Evolutionary conservation across 768 basidiomycete genomes (phyloP).

Genomic region (Lactarius evosmus): DNA sequence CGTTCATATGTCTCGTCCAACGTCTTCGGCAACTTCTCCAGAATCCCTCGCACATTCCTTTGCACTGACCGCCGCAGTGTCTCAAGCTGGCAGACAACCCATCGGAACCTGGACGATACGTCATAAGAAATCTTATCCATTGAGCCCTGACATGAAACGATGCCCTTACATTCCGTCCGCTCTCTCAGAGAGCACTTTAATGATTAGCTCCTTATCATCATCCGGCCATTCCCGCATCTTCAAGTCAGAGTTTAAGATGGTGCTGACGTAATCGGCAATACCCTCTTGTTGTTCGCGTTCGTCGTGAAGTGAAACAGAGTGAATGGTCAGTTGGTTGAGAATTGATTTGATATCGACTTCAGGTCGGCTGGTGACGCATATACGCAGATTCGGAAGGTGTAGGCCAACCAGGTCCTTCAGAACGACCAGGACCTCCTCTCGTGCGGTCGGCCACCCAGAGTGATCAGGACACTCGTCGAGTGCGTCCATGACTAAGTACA

Average conservation of each 20-base stretch:
- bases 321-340: not conserved
- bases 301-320: not conserved
- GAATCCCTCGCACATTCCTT: not conserved
- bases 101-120: not conserved
- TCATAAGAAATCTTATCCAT: not conserved
- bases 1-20: constrained; percentile 6
- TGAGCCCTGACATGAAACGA: not conserved
- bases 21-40: not conserved
- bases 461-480: too few relatives aligned
- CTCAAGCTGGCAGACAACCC: constrained; percentile 3
- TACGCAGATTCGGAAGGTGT: not conserved
- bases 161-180: constrained; percentile 1
- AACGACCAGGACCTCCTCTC: not conserved
- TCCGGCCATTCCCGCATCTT: constrained; percentile 2
- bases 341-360: too few relatives aligned
- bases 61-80: not conserved
- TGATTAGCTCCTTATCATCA: too few relatives aligned
- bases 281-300: not conserved
- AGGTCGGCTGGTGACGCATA: not conserved
- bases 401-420: not conserved
- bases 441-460: not conserved
- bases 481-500: not conserved
- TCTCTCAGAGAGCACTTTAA: not conserved
- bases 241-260: not conserved
- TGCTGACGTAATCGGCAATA: too few relatives aligned